These are phyloP conservation scores for Gossypium davidsonii DNA, from an alignment of 441 rosid species.

Conservation along the genomic window DNA sequence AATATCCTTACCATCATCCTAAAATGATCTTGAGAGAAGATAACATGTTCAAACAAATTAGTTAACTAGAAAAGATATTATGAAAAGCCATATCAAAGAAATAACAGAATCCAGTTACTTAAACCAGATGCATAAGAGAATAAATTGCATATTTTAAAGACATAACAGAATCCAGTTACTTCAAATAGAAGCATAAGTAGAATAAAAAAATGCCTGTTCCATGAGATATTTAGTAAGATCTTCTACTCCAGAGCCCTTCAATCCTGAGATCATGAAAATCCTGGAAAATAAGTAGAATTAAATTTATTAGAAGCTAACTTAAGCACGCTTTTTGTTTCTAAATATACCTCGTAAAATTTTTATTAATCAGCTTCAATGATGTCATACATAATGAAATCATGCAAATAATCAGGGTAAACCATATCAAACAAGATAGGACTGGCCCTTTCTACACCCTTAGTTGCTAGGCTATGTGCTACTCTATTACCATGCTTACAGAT, in stretches of 20 bases:
- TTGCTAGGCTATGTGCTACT: too few species aligned
- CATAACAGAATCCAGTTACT: background rate
- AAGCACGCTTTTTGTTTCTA: background rate
- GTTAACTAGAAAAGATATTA: background rate
- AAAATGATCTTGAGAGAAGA: background rate
- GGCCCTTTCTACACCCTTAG: too few species aligned
- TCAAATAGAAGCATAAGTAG: background rate
- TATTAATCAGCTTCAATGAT: too few species aligned
- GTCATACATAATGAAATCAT: too few species aligned
- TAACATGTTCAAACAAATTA: background rate
- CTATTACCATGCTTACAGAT: too few species aligned
- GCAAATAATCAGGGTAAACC: too few species aligned
- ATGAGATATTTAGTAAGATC: conserved; percentile 59
- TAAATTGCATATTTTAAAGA: background rate
- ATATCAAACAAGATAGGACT: too few species aligned
- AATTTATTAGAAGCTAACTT: conserved; percentile 5
- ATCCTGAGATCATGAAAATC: conserved; percentile 79
- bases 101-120: background rate
- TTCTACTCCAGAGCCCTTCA: conserved; percentile 83
- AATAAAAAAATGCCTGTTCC: conserved; percentile 50
- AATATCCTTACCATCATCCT: background rate
- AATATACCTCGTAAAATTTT: too few species aligned
- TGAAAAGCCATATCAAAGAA: background rate
- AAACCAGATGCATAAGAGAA: background rate
- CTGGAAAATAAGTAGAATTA: conserved; percentile 33